Conservation (phyloP, 2,329 filamentous ascomycete species). For the Fusarium kyushuense region DNA sequence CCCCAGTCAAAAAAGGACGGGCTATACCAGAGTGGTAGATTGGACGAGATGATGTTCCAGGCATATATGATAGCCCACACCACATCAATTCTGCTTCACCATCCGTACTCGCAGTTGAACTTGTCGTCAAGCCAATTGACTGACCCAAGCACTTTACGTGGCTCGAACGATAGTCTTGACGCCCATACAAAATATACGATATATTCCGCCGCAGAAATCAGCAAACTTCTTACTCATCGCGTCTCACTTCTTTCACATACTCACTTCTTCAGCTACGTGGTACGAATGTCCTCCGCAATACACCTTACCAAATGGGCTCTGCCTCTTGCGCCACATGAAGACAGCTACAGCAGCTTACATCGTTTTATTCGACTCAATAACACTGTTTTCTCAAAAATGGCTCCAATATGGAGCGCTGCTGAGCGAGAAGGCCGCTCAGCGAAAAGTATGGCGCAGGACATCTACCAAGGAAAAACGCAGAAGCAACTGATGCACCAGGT, state of each 20-base stretch:
- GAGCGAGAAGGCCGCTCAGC: conserved; percentile 78
- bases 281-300: conserved; percentile 83
- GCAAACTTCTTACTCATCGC: conserved; percentile 79
- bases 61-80: conserved; percentile 81
- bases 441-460: conserved; percentile 81
- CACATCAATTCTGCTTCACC: conserved; percentile 80
- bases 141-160: conserved; percentile 75
- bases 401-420: conserved; percentile 79
- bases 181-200: conserved; percentile 84
- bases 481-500: conserved; percentile 65
- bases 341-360: conserved; percentile 69
- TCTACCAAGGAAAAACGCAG: conserved; percentile 71
- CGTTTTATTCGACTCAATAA: conserved; percentile 84
- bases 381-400: conserved; percentile 77
- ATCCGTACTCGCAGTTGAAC: conserved; percentile 81
- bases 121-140: conserved; percentile 68
- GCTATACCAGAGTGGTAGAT: conserved; percentile 74
- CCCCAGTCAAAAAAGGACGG: conserved; percentile 78
- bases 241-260: conserved; percentile 79
- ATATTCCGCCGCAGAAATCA: conserved; percentile 81
- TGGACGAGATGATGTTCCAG: conserved; percentile 94
- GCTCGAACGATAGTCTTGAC: conserved; percentile 65
- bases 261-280: conserved; percentile 85
- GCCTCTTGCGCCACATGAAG: conserved; percentile 69
- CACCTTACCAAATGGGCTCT: conserved; percentile 83